These are phyloP conservation scores for Entonaema liquescens DNA, from an alignment of 495 filamentous ascomycete species.

Conservation along the genomic window DNA sequence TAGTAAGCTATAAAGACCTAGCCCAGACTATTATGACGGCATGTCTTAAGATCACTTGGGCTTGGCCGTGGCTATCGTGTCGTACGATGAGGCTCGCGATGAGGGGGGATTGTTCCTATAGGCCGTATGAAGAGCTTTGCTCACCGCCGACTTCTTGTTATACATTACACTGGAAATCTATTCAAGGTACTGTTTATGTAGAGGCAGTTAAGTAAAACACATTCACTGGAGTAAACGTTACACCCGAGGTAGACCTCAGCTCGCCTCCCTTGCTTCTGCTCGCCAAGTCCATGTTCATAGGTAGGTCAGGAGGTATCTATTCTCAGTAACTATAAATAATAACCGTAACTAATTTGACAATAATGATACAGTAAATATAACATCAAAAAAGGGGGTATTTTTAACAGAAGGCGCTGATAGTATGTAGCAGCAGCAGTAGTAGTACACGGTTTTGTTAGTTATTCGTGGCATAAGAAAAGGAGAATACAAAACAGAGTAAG, in stretches of 20 bases:
- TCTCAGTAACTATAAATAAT: too few relatives aligned
- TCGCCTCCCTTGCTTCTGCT: not conserved
- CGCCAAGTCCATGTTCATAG: too few relatives aligned
- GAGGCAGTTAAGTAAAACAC: not conserved
- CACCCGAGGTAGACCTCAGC: not conserved
- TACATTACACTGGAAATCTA: too few relatives aligned
- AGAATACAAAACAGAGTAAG: not conserved
- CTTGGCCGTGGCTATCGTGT: not conserved
- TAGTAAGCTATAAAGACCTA: not conserved
- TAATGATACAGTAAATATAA: not conserved
- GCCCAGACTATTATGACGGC: not conserved
- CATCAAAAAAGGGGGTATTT: constrained; percentile 12
- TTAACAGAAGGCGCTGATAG: not conserved
- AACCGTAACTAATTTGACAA: not conserved
- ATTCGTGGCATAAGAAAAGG: constrained; percentile 1
- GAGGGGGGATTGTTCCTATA: not conserved
- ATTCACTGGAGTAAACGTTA: not conserved
- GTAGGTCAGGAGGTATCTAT: too few relatives aligned
- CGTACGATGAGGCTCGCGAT: not conserved
- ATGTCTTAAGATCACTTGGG: not conserved
- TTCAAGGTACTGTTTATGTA: too few relatives aligned
- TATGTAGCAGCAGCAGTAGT: not conserved
- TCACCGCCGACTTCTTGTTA: too few relatives aligned
- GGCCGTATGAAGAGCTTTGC: not conserved
- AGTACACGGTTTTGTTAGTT: constrained; percentile 6